Conservation (phyloP, 73 alveolate genomes). For the Effrenium voratum region DNA sequence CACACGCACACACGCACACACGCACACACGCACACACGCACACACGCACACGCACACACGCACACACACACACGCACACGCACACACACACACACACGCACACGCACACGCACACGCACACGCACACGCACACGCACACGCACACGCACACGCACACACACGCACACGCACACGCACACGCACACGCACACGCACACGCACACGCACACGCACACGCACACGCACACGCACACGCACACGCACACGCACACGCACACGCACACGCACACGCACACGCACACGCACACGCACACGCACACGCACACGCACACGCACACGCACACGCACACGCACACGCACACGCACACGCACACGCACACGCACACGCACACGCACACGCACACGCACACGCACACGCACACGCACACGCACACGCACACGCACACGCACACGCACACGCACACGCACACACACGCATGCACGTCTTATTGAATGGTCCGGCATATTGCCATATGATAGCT, state of each 20-base stretch:
- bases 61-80: constrained; percentile 17
- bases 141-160: constrained; percentile 36
- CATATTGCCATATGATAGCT: too few relatives aligned
- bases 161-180: constrained; percentile 29
- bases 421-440: constrained; percentile 78
- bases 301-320: constrained; percentile 58
- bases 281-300: constrained; percentile 55
- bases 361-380: constrained; percentile 53
- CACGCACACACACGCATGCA: constrained; percentile 34
- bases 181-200: constrained; percentile 37
- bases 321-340: constrained; percentile 54
- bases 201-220: constrained; percentile 34
- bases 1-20: constrained; percentile 30
- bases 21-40: constrained; percentile 35
- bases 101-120: constrained; percentile 47
- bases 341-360: constrained; percentile 55
- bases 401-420: constrained; percentile 62
- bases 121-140: constrained; percentile 53
- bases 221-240: constrained; percentile 32
- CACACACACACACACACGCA: constrained; percentile 42
- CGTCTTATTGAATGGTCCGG: neutral
- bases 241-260: constrained; percentile 42
- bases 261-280: constrained; percentile 38
- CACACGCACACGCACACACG: constrained; percentile 7
- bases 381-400: constrained; percentile 50